Base-by-base conservation (phyloP, 208 protist species). In the Trypanosoma avium region DNA sequence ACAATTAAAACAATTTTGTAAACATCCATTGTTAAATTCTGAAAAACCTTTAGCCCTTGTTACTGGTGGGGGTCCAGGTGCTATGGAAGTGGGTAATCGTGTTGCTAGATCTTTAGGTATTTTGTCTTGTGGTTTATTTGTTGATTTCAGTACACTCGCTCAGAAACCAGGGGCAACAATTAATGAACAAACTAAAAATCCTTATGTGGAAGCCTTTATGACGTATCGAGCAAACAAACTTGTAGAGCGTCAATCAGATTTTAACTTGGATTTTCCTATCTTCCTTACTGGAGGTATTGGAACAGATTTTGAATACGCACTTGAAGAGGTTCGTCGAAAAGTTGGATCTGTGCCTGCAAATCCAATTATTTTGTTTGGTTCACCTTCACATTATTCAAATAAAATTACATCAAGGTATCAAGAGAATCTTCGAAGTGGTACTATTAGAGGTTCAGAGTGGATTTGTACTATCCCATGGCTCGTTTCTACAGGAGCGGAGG, bases 41-140 rank as follows among this genome's bases (percentile, higher is more conserved):
- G 52, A 73, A 9, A 91, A 86, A 58, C 78, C 89, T 24, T 60
- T 97, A 15, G 88, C 90, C 8, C 83, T 97, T 52, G 79, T 96
- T 24, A 97, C 93, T 3, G 93, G 93, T n/a, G 93, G 93, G 3
- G 93, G 93, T 19, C 93, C 93, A 32, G 93, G 93, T 47, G 90
- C 91, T 29, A 97, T 97, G 93, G 90, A 96, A 68, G 90, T 97
- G 7, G 93, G 93, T 54, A 97, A 97, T 79, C 90, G 89, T 21
- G 93, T 97, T 0, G 90, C 93, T 45, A 84, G 82, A 69, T 89
- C 85, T 3, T 81, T 95, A 27, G 89, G 90, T 43, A 96, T 97
- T 45, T 77, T 97, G 40, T 95, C 88, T 2, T 95, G 88, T 68
- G 93, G 89, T 47, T 72, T 95, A 46, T 77, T 97, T 61, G 89